phyloP scores from a whole-genome alignment of 108 stramenopile species.

The Skeletonema grethae region DNA sequence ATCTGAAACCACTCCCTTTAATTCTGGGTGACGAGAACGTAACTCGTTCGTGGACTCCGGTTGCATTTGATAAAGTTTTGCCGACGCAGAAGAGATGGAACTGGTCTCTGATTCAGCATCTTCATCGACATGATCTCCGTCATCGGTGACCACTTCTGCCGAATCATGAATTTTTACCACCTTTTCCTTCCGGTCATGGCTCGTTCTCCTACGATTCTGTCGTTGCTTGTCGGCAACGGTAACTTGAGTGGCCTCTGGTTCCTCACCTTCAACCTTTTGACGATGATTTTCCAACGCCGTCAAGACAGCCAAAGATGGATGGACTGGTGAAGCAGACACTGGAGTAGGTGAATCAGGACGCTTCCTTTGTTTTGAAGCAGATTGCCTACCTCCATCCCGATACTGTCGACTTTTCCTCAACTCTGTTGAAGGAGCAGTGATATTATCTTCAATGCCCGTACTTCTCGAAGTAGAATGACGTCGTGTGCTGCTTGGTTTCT shows the following conservation, averaged over 20 bases:
- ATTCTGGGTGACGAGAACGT: conserved; percentile 1
- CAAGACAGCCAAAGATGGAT: conserved; percentile 6
- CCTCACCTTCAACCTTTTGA: not conserved
- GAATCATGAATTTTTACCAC: conserved; percentile 6
- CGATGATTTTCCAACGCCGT: conserved; percentile 3
- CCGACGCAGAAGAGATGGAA: conserved; percentile 36
- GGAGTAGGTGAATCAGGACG: not conserved
- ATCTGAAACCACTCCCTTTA: conserved; percentile 1
- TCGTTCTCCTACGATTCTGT: not conserved
- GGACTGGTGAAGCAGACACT: not conserved
- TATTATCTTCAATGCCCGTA: not conserved
- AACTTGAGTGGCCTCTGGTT: not conserved
- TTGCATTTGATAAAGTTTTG: conserved; percentile 23
- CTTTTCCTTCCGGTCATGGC: not conserved
- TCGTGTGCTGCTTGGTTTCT: not conserved
- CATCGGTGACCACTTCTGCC: conserved; percentile 2
- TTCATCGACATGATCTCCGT: not conserved
- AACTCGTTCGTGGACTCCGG: conserved; percentile 8
- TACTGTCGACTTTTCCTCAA: not conserved
- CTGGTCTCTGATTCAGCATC: conserved; percentile 14
- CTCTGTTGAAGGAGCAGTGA: not conserved
- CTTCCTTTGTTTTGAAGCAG: not conserved
- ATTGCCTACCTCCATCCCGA: not conserved
- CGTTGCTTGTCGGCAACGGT: not conserved
- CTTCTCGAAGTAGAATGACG: not conserved